Evolutionary conservation across 192 early-diverging fungal genomes (phyloP).

Genomic region (Anaeromyces robustus): DNA sequence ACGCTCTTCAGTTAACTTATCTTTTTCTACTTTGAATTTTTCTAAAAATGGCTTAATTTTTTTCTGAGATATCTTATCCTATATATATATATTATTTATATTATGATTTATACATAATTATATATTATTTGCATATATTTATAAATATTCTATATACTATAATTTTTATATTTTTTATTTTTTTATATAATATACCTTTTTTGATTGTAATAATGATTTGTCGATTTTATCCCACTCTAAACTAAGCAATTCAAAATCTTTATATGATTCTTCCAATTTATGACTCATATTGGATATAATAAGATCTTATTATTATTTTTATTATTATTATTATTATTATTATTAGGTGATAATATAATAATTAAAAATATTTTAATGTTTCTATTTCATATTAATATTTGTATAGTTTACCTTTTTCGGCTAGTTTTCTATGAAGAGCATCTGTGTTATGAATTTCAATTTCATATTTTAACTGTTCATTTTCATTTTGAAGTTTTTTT

Average conservation of each 20-base stretch:
- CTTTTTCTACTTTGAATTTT: conserved; percentile 18
- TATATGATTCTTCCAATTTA: conserved; percentile 19
- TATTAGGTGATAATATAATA: too few species aligned
- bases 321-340: too few species aligned
- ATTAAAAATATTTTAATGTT: too few species aligned
- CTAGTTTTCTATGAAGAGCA: conserved; percentile 12
- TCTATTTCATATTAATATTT: too few species aligned
- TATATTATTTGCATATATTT: background rate
- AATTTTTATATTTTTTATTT: too few species aligned
- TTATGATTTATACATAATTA: background rate
- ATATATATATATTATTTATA: conserved; percentile 1
- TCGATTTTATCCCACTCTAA: conserved; percentile 36
- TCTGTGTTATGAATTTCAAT: conserved; percentile 5
- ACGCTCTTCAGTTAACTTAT: conserved; percentile 11
- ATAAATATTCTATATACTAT: too few species aligned
- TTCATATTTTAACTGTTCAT: background rate
- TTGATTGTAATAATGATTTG: conserved; percentile 7
- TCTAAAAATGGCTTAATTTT: conserved; percentile 9
- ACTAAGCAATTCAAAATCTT: conserved; percentile 30
- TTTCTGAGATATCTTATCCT: conserved; percentile 6
- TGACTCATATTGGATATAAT: conserved; percentile 13
- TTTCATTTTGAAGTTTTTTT: conserved; percentile 12
- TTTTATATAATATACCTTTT: too few species aligned
- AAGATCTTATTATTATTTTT: conserved; percentile 15
- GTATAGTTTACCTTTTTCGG: conserved; percentile 24